Conservation (phyloP, 768 basidiomycete genomes). For the Amanita exitialis region DNA sequence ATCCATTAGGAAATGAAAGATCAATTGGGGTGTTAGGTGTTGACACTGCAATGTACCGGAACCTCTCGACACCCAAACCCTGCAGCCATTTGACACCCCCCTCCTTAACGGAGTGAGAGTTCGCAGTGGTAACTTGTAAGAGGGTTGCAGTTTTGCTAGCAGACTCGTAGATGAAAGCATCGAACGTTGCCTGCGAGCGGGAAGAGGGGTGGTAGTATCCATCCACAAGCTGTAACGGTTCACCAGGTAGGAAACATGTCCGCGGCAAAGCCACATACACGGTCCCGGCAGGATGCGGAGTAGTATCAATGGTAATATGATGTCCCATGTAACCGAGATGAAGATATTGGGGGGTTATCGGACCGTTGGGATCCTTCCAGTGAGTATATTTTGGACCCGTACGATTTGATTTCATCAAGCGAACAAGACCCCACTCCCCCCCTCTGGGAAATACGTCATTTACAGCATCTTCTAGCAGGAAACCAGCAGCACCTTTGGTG, state of each 20-base stretch:
- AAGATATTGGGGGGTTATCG: too few species aligned
- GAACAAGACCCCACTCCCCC: constrained; percentile 11
- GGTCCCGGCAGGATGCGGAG: constrained; percentile 3
- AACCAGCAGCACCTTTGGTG: constrained; percentile 9
- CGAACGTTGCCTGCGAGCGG: constrained; percentile 8
- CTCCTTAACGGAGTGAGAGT: constrained; percentile 5
- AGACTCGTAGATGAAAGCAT: constrained; percentile 11
- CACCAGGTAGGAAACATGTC: constrained; percentile 6
- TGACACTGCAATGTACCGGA: constrained; percentile 6
- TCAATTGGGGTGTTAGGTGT: constrained; percentile 7
- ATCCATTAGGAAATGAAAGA: constrained; percentile 9
- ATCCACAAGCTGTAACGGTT: constrained; percentile 7
- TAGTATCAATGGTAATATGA: constrained; percentile 7
- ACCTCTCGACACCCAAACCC: too few species aligned
- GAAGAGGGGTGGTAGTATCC: constrained; percentile 9
- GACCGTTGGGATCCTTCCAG: too few species aligned
- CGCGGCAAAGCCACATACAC: constrained; percentile 7
- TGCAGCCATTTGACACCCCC: too few species aligned
- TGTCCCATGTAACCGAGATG: too few species aligned
- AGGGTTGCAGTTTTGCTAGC: constrained; percentile 8
- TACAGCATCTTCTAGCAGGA: constrained; percentile 11
- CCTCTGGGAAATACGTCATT: constrained; percentile 10
- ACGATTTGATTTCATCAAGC: constrained; percentile 7
- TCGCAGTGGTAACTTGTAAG: constrained; percentile 9
- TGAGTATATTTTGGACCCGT: constrained; percentile 8